Percentiles rank a stretch among this genome's conserved stretches.
These are phyloP conservation scores for Cyclotella baltica DNA, from an alignment of 108 stramenopile species.

Conservation along the genomic window DNA sequence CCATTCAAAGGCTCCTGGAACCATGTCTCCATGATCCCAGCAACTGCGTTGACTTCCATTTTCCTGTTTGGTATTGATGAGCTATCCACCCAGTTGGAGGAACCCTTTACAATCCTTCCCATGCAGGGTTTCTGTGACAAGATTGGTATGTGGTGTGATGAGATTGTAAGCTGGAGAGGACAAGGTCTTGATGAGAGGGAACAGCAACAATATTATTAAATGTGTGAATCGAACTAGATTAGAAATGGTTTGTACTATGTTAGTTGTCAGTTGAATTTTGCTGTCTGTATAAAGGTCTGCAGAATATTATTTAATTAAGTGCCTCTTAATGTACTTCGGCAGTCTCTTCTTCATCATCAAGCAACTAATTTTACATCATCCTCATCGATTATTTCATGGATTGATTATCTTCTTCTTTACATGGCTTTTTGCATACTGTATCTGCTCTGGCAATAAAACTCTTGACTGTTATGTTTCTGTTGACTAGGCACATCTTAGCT, in stretches of 20 bases:
- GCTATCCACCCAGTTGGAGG: conserved; percentile 83
- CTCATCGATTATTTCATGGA: too few species aligned
- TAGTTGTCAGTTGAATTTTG: too few species aligned
- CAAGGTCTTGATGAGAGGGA: conserved; percentile 29
- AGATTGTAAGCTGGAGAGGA: conserved; percentile 49
- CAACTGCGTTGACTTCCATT: conserved; percentile 62
- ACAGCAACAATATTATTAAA: conserved; percentile 12
- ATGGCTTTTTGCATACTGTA: too few species aligned
- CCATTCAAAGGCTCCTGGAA: conserved; percentile 76
- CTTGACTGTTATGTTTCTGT: too few species aligned
- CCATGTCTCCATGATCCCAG: conserved; percentile 81
- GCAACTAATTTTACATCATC: too few species aligned
- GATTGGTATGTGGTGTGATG: conserved; percentile 53
- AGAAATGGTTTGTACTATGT: not conserved
- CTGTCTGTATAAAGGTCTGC: too few species aligned
- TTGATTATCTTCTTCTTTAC: too few species aligned
- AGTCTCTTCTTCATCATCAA: too few species aligned
- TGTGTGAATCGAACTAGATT: not conserved
- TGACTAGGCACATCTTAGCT: too few species aligned
- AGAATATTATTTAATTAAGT: too few species aligned
- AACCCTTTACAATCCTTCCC: conserved; percentile 89
- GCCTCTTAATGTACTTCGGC: too few species aligned
- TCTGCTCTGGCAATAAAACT: too few species aligned
- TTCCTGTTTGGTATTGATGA: conserved; percentile 90
- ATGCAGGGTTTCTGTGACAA: conserved; percentile 86